Evolutionary conservation across 2,329 filamentous ascomycete species (phyloP).

Genomic region (Coniochaeta pulveracea): DNA sequence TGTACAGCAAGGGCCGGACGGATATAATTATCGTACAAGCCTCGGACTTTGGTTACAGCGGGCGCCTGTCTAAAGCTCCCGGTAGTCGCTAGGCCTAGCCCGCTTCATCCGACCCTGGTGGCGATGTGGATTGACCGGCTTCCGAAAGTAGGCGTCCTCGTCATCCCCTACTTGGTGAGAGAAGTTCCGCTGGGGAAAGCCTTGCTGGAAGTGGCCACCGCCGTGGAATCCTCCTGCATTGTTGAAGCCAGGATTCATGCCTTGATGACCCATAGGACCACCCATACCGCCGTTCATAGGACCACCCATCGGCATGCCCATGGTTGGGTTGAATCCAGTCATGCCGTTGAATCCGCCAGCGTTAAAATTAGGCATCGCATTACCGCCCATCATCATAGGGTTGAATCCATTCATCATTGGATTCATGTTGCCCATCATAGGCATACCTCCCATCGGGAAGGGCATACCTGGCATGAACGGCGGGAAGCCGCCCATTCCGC

Average conservation of each 20-base stretch:
- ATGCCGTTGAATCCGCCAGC: slow-evolving; percentile 25
- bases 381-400: slow-evolving; percentile 14
- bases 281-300: slow-evolving; percentile 16
- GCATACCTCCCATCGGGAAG: slow-evolving; percentile 29
- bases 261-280: slow-evolving; percentile 1
- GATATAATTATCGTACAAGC: no score
- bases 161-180: slow-evolving; percentile 48
- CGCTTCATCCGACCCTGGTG: slow-evolving; percentile 73
- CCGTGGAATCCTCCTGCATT: slow-evolving; percentile 15
- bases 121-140: slow-evolving; percentile 89
- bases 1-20: no score
- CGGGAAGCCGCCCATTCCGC: slow-evolving; percentile 18
- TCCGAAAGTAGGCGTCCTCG: slow-evolving; percentile 87
- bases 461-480: slow-evolving; percentile 14
- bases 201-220: slow-evolving; percentile 18
- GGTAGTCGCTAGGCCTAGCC: slow-evolving; percentile 80
- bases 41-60: no score
- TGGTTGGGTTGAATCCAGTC: slow-evolving; percentile 15
- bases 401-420: slow-evolving; percentile 17
- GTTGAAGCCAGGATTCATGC: slow-evolving; percentile 9
- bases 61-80: slow-evolving; percentile 69
- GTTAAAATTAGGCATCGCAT: slow-evolving; percentile 17
- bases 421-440: slow-evolving; percentile 17
- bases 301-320: slow-evolving; percentile 13
- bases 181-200: slow-evolving; percentile 22